phyloP scores from a whole-genome alignment of 371 early-diverging fungal genomes.

The Apophysomyces trapeziformis region DNA sequence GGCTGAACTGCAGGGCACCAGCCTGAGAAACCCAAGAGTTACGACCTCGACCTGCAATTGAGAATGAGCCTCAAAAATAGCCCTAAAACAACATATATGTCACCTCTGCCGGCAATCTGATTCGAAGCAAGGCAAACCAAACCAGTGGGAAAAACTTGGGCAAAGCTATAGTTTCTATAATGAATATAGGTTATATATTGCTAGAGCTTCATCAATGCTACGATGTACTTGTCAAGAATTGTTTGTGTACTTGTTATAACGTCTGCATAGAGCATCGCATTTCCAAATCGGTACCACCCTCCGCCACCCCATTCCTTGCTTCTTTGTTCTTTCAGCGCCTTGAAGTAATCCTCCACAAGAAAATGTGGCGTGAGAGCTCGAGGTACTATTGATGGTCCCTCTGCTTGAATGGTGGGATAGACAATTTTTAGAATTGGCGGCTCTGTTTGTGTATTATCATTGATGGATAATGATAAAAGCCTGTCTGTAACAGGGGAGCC shows the following conservation, averaged over 20 bases:
- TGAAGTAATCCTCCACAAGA: slow-evolving; percentile 44
- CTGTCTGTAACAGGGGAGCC: not conserved
- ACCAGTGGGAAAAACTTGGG: slow-evolving; percentile 72
- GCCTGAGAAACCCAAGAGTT: slow-evolving; percentile 94
- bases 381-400: slow-evolving; percentile 9
- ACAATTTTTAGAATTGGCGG: slow-evolving; percentile 18
- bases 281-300: slow-evolving; percentile 64
- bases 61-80: too few species aligned
- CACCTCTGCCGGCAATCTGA: slow-evolving; percentile 82
- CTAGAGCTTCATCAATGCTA: not conserved
- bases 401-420: slow-evolving; percentile 9
- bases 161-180: slow-evolving; percentile 68
- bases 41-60: slow-evolving; percentile 72
- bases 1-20: slow-evolving; percentile 90
- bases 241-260: slow-evolving; percentile 89
- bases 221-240: slow-evolving; percentile 75
- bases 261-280: slow-evolving; percentile 75
- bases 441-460: slow-evolving; percentile 14
- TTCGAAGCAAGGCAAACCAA: slow-evolving; percentile 76
- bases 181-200: not conserved
- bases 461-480: slow-evolving; percentile 13
- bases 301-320: slow-evolving; percentile 29
- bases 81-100: not conserved
- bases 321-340: slow-evolving; percentile 32
- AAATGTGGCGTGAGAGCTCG: slow-evolving; percentile 47